Evolutionary conservation across 1,139 yeast genomes (phyloP), one percentile per base, ranked within the genome.

Genomic region (Scheffersomyces titani): DNA sequence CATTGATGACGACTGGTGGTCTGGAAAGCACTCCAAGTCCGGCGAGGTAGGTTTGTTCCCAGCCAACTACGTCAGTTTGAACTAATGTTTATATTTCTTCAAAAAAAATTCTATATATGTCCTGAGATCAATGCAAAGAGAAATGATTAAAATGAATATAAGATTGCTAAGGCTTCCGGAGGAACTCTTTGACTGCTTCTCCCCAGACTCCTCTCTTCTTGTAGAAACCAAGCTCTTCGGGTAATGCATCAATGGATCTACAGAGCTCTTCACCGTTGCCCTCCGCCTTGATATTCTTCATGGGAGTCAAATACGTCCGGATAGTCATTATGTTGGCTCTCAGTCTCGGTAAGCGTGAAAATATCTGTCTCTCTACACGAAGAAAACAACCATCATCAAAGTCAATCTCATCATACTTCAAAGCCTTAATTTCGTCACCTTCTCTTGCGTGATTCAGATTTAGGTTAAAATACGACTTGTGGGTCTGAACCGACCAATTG

Each of bases 1-100:
- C 71, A 90, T 90, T 18, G 97, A 92, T 65, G 97, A 91, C 53
- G 97, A 92, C 68, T 94, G 99, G 99, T 94, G 98, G 98, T 80
- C 89, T 57, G 99, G 99, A 52, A 80, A 71, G 55, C 87, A 87
- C 64, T 75, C 85, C 58, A 70, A 64, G 50, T 74, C 86, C 49
- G 97, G 97, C 50, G 89, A 86, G 63, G 81, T 84, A 61, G 96
- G 96, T 56, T 80, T 94, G 57, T 92, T 94, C 87, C 99, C 99
- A 52, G 87, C 96, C 50, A 92, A 90, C 74, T 92, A 90, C 69
- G 98, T 94, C 48, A 72, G 69, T 49, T 74, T 79, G 59, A 69
- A 70, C 57, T 65, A 72, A 58, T 72, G 63, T 59, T 50, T 50
- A 18, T 22, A 19, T 44, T 49, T 11, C 22, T 47, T 51, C 16